phyloP scores from a whole-genome alignment of 257 asterid genomes.

The Plantago elongata region DNA sequence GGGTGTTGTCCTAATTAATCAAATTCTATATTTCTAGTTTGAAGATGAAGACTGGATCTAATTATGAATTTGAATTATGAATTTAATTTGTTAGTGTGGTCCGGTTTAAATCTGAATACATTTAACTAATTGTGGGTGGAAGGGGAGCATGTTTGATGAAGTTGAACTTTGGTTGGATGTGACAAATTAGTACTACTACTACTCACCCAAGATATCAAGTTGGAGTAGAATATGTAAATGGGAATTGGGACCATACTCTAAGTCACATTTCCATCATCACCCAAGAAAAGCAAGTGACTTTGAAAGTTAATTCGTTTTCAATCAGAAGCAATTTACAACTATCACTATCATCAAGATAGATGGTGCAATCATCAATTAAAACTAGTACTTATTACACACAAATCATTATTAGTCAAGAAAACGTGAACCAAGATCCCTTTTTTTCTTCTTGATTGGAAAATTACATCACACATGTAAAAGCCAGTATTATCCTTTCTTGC shows the following conservation, averaged over 20 bases:
- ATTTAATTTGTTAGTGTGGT: too few species aligned
- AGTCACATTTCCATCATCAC: constrained; percentile 4
- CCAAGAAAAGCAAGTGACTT: not conserved
- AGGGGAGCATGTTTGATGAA: not conserved
- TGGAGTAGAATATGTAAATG: too few species aligned
- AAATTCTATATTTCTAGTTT: too few species aligned
- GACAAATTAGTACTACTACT: not conserved
- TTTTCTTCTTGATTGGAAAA: constrained; percentile 8
- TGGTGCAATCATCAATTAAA: constrained; percentile 3
- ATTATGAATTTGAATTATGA: too few species aligned
- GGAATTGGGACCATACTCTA: not conserved
- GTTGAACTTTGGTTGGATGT: not conserved
- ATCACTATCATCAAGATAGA: constrained; percentile 4
- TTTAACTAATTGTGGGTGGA: not conserved
- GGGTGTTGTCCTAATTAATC: too few species aligned
- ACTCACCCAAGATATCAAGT: not conserved
- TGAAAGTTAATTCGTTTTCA: not conserved
- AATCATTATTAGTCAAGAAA: constrained; percentile 9
- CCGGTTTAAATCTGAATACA: not conserved
- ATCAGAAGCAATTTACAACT: constrained; percentile 2
- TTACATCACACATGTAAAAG: not conserved
- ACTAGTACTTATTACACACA: not conserved
- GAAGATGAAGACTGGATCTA: too few species aligned
- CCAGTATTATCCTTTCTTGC: not conserved
- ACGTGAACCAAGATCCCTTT: not conserved